A percentile compares a stretch with the other conserved stretches of the same genome.
These are phyloP conservation scores for Thraustochytrium sp. DNA, from an alignment of 352 stramenopile species.

Conservation along the genomic window DNA sequence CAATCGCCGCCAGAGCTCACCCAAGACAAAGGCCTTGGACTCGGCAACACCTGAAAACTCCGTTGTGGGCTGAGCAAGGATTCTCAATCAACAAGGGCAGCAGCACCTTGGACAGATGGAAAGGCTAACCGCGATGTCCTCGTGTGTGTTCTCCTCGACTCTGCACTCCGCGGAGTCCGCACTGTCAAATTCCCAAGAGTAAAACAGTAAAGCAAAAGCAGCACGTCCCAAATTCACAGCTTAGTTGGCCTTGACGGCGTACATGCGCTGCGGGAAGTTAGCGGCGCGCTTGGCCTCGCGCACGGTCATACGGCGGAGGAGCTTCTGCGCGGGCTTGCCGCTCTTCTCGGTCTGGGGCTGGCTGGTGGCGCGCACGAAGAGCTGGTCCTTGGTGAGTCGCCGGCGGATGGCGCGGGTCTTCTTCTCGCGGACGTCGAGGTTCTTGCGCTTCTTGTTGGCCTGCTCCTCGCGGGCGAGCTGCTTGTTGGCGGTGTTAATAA, in stretches of 20 bases:
- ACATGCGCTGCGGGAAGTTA: slow-evolving; percentile 39
- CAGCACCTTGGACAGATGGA: no score
- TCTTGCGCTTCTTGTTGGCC: slow-evolving; percentile 91
- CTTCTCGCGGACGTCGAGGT: slow-evolving; percentile 95
- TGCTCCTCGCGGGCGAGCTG: slow-evolving; percentile 63
- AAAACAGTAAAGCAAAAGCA: background rate
- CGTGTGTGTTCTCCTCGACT: no score
- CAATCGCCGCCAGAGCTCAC: no score
- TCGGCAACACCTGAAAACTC: no score
- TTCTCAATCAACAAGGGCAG: no score
- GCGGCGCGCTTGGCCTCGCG: slow-evolving; percentile 18
- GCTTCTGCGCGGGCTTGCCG: background rate
- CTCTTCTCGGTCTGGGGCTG: slow-evolving; percentile 39
- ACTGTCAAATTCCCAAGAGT: background rate
- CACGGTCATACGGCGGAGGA: slow-evolving; percentile 3
- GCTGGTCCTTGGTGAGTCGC: slow-evolving; percentile 86
- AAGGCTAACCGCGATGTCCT: no score
- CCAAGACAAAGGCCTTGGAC: no score
- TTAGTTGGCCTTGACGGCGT: slow-evolving; percentile 43
- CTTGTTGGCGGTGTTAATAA: slow-evolving; percentile 99
- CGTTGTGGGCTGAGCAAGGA: no score
- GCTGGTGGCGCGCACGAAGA: background rate
- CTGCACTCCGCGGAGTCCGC: no score
- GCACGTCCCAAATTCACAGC: background rate
- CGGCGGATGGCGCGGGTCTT: slow-evolving; percentile 96